Conservation (phyloP, 1,139 yeast species). For the Debaryomyces coudertii region DNA sequence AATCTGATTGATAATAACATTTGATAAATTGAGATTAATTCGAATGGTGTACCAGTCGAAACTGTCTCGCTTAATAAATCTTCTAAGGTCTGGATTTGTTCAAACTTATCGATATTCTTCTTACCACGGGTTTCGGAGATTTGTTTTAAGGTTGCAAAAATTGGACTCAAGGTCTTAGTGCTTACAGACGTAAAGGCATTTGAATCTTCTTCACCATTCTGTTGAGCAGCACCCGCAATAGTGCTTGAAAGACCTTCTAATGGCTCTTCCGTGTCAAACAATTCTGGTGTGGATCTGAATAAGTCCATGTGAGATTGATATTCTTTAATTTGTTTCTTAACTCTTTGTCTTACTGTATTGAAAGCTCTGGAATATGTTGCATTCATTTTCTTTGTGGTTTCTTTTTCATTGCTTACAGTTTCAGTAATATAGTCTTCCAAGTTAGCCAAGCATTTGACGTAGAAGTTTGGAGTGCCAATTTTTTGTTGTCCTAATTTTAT, state of each 20-base stretch:
- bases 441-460: slow-evolving; percentile 67
- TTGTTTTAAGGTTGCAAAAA: slow-evolving; percentile 73
- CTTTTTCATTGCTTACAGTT: slow-evolving; percentile 59
- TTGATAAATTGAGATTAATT: slow-evolving; percentile 75
- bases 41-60: slow-evolving; percentile 54
- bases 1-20: slow-evolving; percentile 87
- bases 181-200: slow-evolving; percentile 21
- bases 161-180: slow-evolving; percentile 42
- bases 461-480: slow-evolving; percentile 70
- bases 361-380: slow-evolving; percentile 87
- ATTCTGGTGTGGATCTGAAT: slow-evolving; percentile 72
- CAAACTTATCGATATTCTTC: slow-evolving; percentile 84
- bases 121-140: slow-evolving; percentile 93
- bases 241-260: slow-evolving; percentile 24
- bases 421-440: slow-evolving; percentile 72
- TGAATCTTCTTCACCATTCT: slow-evolving; percentile 23
- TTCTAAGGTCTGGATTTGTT: slow-evolving; percentile 76
- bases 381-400: slow-evolving; percentile 68
- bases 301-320: slow-evolving; percentile 58
- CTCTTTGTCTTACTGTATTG: slow-evolving; percentile 86
- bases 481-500: slow-evolving; percentile 76
- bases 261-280: slow-evolving; percentile 60
- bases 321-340: slow-evolving; percentile 78
- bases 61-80: slow-evolving; percentile 49
- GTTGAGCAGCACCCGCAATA: slow-evolving; percentile 38